Evolutionary conservation across 768 basidiomycete species (phyloP), one percentile per base, ranked within the genome.

Genomic region (Phylloporus sp.): DNA sequence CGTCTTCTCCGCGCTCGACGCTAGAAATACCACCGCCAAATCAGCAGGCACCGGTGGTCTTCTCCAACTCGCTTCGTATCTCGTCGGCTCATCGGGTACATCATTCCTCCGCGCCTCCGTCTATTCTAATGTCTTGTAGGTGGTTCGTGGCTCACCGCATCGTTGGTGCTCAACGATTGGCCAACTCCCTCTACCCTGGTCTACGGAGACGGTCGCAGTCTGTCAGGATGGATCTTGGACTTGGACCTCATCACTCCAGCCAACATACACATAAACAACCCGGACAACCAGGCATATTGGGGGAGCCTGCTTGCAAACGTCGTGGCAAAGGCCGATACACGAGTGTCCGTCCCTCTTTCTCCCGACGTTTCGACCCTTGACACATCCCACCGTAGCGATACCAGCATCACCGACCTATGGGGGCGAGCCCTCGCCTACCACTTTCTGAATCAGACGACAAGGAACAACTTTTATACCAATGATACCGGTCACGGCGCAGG

Each of bases 61-160:
- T 13, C 65, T 84, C 38, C 86, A 87, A 59, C 80, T 83, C n/a
- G 65, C 80, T 5, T 81, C 79, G 3, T 90, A 89, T 66, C 68
- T 85, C 33, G 65, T 80, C 9, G 84, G 79, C 1, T 70, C 88
- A 9, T 84, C 82, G 49, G 82, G 82, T 82, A 48, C 38, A 69
- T 59, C 24, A 17, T 9, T 13, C 35, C 23, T 1, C 26, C 15
- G 4, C n/a, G 11, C 13, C 15, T 6, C 44, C 14, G 14, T 36
- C 5, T 17, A 11, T 1, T 21, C 15, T 20, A 42, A 4, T 23
- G 11, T 23, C 3, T 3, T 27, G 6, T 40, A 81, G 81, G 81
- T 18, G 84, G 85, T 4, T 80, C 84, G 2, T 86, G 84, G 84
- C 60, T 83, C 9, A 76, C 78, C 0, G 76, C 77, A 1, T 89